Conservation (phyloP, 257 asterid genomes). For the Solanum clarkiae region DNA sequence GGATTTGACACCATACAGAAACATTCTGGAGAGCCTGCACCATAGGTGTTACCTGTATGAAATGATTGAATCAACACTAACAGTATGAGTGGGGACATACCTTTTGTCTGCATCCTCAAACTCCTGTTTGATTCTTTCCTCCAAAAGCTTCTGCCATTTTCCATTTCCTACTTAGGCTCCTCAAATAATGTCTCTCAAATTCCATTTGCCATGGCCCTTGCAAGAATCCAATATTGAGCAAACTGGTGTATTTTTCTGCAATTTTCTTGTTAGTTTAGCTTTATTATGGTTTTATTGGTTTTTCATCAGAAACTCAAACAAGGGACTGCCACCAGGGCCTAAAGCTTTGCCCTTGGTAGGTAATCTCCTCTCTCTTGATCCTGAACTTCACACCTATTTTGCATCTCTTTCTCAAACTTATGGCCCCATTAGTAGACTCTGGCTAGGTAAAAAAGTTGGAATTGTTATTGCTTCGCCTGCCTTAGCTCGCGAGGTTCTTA, state of each 20-base stretch:
- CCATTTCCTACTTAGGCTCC: neutral
- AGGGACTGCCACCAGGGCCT: constrained; percentile 47
- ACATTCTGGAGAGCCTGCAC: no score
- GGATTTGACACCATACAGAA: no score
- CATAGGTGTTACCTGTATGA: neutral
- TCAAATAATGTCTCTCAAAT: neutral
- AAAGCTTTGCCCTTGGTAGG: constrained; percentile 44
- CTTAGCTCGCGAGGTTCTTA: constrained; percentile 41
- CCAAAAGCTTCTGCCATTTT: neutral
- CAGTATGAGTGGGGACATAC: neutral
- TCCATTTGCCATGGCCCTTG: neutral
- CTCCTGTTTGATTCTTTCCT: neutral
- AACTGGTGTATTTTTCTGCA: neutral
- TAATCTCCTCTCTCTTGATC: constrained; percentile 8
- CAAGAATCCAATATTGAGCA: neutral
- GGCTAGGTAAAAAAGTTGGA: constrained; percentile 31
- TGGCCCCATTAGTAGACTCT: constrained; percentile 51
- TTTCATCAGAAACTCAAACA: neutral
- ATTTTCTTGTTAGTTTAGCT: constrained; percentile 11
- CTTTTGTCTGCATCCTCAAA: neutral
- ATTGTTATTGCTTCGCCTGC: neutral
- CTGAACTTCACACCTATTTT: neutral
- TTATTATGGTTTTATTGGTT: constrained; percentile 15
- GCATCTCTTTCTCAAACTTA: constrained; percentile 22
- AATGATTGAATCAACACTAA: neutral